Evolutionary conservation across 805 yeast species (phyloP), one percentile per base, ranked within the genome.

Genomic region (Ogataea parapolymorpha): DNA sequence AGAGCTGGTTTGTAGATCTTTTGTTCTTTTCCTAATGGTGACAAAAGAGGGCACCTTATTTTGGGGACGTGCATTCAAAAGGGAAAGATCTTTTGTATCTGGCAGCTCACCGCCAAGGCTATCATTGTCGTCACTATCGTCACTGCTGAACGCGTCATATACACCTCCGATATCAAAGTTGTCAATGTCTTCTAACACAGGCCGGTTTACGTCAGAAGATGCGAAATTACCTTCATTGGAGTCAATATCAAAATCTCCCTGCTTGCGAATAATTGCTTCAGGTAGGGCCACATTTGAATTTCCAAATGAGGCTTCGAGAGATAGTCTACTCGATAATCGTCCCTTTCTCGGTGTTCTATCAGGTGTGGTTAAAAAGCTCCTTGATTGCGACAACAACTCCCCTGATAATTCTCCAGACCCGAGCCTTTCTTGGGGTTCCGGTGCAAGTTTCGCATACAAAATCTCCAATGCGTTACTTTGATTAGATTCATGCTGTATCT

Each of bases 261-360:
- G 50, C 35, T 59, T 58, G 23, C 61, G 41, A 2, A 61, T 50
- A 9, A 63, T 58, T 12, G 65, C 67, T 39, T 61, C 62, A 2
- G 67, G 67, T 6, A 63, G 39, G 2, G 67, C 67, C 16, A 63
- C 52, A 35, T 58, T 61, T 1, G 64, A 52, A 11, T 60, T 61
- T n/a, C 50, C 47, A 4, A 55, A 49, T 5, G 60, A 42, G 3
- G 51, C 48, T 14, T 55, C 60, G 11, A 58, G 18, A 1, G 64
- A 58, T 18, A 61, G 40, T 23, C 64, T 28, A 36, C 51, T 45
- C 9, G 60, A 53, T 15, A 50, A 22, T 26, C 54, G 36, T 6
- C 51, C 54, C 30, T 44, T 45, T 41, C 55, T 44, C 14, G 54
- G 54, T 5, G 51, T 49, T 35, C 34, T 50, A 32, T 45, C 55